Conservation (phyloP, 139 green algal genomes). For the Volvox reticuliferus region DNA sequence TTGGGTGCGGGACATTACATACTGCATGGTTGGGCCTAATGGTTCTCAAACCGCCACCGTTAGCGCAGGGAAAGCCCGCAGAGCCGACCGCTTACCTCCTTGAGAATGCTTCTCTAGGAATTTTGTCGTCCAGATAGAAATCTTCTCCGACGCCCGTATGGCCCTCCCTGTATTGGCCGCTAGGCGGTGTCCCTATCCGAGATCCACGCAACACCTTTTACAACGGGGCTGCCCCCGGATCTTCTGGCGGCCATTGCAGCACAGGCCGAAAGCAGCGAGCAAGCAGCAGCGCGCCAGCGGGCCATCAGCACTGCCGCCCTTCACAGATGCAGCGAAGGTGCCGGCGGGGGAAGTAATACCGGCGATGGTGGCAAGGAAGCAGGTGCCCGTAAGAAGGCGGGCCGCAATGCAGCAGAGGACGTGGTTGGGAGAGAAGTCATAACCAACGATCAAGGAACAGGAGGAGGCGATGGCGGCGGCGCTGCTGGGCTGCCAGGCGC, state of each 20-base stretch:
- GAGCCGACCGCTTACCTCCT: no score
- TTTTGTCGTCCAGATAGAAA: no score
- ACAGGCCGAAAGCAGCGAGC: neutral
- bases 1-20: no score
- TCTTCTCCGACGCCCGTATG: no score
- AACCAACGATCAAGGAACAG: neutral
- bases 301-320: neutral
- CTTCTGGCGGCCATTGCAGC: constrained; percentile 20
- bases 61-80: no score
- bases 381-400: no score
- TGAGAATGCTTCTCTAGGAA: no score
- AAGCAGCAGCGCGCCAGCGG: neutral
- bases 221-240: constrained; percentile 2
- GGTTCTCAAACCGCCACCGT: no score
- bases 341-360: neutral
- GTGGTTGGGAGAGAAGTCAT: neutral
- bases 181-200: constrained; percentile 23
- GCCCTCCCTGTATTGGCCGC: no score
- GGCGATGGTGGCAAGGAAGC: neutral
- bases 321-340: neutral
- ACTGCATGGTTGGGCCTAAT: no score
- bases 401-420: neutral
- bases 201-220: constrained; percentile 31
- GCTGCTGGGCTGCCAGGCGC: neutral
- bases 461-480: neutral